Evolutionary conservation across 164 flowering plant species (phyloP).

Genomic region (Stephania cephalantha): DNA sequence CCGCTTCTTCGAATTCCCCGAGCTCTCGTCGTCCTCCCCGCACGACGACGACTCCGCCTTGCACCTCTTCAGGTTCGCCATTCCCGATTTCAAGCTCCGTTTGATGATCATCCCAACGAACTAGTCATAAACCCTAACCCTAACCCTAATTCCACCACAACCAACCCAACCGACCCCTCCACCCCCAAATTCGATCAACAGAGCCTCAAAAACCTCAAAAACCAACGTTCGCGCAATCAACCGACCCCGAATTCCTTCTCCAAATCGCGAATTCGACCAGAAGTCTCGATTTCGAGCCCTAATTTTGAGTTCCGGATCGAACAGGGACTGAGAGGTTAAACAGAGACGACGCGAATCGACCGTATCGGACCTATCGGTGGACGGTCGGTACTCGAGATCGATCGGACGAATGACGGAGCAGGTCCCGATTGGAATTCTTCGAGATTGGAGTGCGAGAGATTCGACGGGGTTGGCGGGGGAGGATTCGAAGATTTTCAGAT

Average conservation of each 20-base stretch:
- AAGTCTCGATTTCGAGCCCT: background rate
- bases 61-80: constrained; percentile 41
- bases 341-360: background rate
- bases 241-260: background rate
- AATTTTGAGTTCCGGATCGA: background rate
- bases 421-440: no score
- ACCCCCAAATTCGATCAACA: background rate
- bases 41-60: constrained; percentile 20
- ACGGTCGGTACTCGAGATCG: no score
- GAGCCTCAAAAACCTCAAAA: background rate
- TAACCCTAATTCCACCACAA: background rate
- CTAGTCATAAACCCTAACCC: background rate
- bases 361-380: no score
- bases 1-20: constrained; percentile 26
- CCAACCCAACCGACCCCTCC: background rate
- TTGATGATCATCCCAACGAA: constrained; percentile 39
- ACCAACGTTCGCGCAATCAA: background rate
- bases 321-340: background rate
- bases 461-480: background rate
- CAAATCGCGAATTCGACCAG: background rate
- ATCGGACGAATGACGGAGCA: no score
- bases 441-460: background rate
- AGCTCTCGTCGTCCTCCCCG: constrained; percentile 18
- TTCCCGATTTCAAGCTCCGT: constrained; percentile 32
- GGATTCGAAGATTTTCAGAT: background rate